These are phyloP conservation scores for Yamadazyma siamensis DNA, from an alignment of 1,139 yeast species.

Conservation along the genomic window DNA sequence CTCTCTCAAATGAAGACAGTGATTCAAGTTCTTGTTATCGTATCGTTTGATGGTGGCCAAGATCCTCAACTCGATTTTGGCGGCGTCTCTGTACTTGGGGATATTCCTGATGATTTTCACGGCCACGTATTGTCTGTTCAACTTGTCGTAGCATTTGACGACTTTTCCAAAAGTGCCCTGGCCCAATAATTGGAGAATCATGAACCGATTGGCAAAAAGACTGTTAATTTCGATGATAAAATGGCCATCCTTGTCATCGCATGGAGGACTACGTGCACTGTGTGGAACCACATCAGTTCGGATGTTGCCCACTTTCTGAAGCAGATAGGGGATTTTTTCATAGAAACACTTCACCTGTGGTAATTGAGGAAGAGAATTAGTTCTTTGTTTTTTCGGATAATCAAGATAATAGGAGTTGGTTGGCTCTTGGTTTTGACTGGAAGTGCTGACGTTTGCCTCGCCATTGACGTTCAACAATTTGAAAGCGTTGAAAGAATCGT, in stretches of 20 bases:
- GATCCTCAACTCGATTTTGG: conserved; percentile 75
- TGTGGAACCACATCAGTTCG: conserved; percentile 41
- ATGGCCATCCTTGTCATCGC: conserved; percentile 82
- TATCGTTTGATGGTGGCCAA: conserved; percentile 78
- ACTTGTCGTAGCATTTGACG: conserved; percentile 63
- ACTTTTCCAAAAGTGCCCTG: conserved; percentile 99
- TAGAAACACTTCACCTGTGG: conserved; percentile 52
- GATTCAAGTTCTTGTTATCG: conserved; percentile 64
- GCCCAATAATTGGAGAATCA: conserved; percentile 70
- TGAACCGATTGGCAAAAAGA: conserved; percentile 63
- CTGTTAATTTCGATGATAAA: conserved; percentile 64
- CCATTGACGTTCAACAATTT: conserved; percentile 39
- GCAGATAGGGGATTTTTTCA: conserved; percentile 28
- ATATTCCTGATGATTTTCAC: conserved; percentile 84
- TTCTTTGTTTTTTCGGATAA: conserved; percentile 50
- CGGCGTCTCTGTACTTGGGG: conserved; percentile 80
- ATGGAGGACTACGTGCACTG: conserved; percentile 39
- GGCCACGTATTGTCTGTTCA: conserved; percentile 68
- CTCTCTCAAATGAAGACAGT: conserved; percentile 77
- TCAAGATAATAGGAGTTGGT: conserved; percentile 9
- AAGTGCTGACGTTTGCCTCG: conserved; percentile 1
- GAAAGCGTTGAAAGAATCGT: conserved; percentile 43
- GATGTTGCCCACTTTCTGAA: conserved; percentile 42
- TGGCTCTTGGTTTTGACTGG: conserved; percentile 1
- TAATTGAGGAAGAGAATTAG: conserved; percentile 69